Base-by-base conservation (phyloP, 306 rosid genomes). In the Echinosophora koreensis region DNA sequence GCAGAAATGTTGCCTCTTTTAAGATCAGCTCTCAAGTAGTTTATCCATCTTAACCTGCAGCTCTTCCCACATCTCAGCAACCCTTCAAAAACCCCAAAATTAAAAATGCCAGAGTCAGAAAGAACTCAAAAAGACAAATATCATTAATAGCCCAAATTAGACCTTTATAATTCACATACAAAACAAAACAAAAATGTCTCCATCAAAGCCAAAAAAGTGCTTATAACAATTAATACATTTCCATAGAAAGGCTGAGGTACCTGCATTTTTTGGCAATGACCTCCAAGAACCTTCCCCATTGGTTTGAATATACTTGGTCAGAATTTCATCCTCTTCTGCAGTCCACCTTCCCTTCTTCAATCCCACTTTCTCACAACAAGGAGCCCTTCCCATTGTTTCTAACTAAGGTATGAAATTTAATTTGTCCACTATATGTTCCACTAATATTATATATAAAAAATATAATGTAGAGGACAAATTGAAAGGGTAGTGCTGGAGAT, bases 271-370 rank as follows among this genome's bases (percentile, higher is more conserved):
- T 9, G 98, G 98, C 58, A 94, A 76, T 9, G 91, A 80, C 76
- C 98, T 94, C 98, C 98, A 94, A 4, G 93, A 88, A 0, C 98
- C 98, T 86, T 91, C 97, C 4, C 98, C 98, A 55, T 90, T 91
- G 18, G 81, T 87, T 0, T 74, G 89, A 71, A 94, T 84, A 67
- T 88, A 87, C 6, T 82, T 81, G 13, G 42, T 80, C 81, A 94
- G 71, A 30, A 84, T 87, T 69, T 87, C 73, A 75, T 94, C 98
- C 69, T 94, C 98, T 78, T 94, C 96, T 0, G 35, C 27, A 0
- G 97, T 91, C 98, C 98, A 94, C 37, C 94, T 85, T 10, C 98
- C 98, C 38, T 70, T 91, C 82, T 90, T 91, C 72, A 94, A 57
- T 28, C 98, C 98, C 28, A 91, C 88, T 76, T 91, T 94, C 76